Evolutionary conservation across 768 basidiomycete species (phyloP), one percentile per base, ranked within the genome.

Genomic region (Dioszegia hungarica): DNA sequence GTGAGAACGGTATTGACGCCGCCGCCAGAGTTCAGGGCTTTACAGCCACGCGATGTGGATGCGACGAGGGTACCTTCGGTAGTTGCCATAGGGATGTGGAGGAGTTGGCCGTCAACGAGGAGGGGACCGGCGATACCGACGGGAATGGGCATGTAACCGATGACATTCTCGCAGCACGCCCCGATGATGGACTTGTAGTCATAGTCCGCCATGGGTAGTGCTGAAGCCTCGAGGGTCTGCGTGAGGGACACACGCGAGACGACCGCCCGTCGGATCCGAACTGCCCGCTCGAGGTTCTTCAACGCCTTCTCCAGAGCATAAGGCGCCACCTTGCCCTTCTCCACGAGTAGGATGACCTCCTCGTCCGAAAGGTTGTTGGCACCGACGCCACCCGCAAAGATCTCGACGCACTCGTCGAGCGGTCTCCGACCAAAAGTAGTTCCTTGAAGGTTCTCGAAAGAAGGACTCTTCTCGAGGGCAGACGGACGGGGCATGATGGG

Each of bases 31-130:
- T 99, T 98, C 66, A 98, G 85, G 0, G 95, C 95, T 77, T 98
- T 99, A 80, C 91, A 95, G 6, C 94, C 95, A 60, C 95, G 86
- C 0, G 94, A 97, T 0, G 94, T 89, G 5, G 94, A 98, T 0
- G 95, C 95, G 59, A 98, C 93, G 53, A 99, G 84, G 0, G 95
- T 98, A 57, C 95, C 95, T 75, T 99, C 95, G n/a, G 95, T 93
- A 4, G 95, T 99, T 39, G 95, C 95, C 95, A 99, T 98, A 8
- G 95, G 95, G 67, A 99, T 93, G 37, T 86, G 94, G 66, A 85
- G 85, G 44, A 85, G 78, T 38, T 82, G 78, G 28, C 89, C 91
- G 67, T 99, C 94, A 70, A 99, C 82, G 40, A 83, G 88, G 33
- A 99, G 84, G 2, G 95, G 95, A 1, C 95, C 95, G 15, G 95